Base-by-base conservation (phyloP, 176 grass and related monocot species). In the Tillandsia fasciculata region DNA sequence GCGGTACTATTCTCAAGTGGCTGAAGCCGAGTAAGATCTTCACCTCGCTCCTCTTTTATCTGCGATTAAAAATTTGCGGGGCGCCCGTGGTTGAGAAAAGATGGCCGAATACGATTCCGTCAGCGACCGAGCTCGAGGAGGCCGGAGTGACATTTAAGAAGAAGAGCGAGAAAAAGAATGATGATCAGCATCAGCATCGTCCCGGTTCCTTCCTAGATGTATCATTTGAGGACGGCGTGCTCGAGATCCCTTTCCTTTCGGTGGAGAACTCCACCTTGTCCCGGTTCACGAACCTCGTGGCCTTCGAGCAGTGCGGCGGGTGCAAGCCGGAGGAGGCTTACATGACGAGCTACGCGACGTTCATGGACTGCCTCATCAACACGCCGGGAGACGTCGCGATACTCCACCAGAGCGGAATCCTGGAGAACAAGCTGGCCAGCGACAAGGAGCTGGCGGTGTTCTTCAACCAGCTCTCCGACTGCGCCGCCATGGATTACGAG, bases 161-260 rank as follows among this genome's bases (percentile, higher is more conserved):
- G 64, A 29, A 12, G 12, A 69, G 9, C 26, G 10, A 11, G 49
- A 69, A 17, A 69, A 66, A 1, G 24, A 24, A 24, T 24, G 24
- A 24, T 24, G 0, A 24, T 0, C 51, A 77, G 48, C 64, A 68
- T 77, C 27, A 52, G 64, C 20, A 20, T 20, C 4, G 74, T 20
- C 20, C 20, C 20, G 20, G 0, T 33, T 3, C 3, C 29, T 84
- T 84, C 47, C 22, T 81, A 4, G 72, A 85, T 42, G 9, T 91
- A 4, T 11, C 20, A 0, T 87, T 87, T 51, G 0, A 1, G 1
- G 8, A 56, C 3, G 72, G 57, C 10, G 2, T 57, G 33, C 59
- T 89, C 9, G 68, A 89, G 80, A 89, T 89, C 50, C 87, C 87
- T 1, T 0, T 2, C 22, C n/a, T 91, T 18, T 3, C 47, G 49